Evolutionary conservation across 208 protist species (phyloP).

Genomic region (Crithidia brevicula): DNA sequence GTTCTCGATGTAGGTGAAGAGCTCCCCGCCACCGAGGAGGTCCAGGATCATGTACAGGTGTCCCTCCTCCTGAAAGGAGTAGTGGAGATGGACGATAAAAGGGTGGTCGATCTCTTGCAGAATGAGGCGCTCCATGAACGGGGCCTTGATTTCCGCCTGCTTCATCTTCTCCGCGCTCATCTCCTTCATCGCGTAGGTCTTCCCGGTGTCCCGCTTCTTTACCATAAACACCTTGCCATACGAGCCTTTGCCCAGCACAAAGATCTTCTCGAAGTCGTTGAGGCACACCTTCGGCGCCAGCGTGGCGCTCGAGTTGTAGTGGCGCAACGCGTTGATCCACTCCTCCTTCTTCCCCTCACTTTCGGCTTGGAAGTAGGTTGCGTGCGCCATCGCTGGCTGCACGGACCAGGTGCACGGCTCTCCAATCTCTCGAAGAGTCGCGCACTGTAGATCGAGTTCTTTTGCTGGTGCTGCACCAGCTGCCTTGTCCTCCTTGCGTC

Average conservation of each 20-base stretch:
- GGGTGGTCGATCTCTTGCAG: conserved; percentile 93
- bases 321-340: conserved; percentile 45
- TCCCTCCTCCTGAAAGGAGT: conserved; percentile 95
- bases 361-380: conserved; percentile 38
- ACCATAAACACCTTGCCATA: conserved; percentile 94
- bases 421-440: conserved; percentile 31
- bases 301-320: conserved; percentile 37
- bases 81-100: conserved; percentile 95
- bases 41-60: conserved; percentile 95
- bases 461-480: conserved; percentile 35
- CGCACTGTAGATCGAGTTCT: conserved; percentile 57
- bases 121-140: conserved; percentile 88
- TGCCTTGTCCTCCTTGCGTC: conserved; percentile 41
- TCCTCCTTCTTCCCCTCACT: conserved; percentile 42
- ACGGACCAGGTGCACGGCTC: conserved; percentile 33
- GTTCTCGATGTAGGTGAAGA: conserved; percentile 85
- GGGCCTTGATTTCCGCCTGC: conserved; percentile 34
- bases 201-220: conserved; percentile 77
- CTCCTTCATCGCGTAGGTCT: conserved; percentile 94
- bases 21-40: conserved; percentile 91
- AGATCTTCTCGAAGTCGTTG: conserved; percentile 87
- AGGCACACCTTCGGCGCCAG: conserved; percentile 64
- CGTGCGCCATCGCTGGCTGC: conserved; percentile 27
- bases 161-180: conserved; percentile 82
- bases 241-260: conserved; percentile 92